phyloP scores from a whole-genome alignment of 306 rosid genomes.

The Vigna radiata region DNA sequence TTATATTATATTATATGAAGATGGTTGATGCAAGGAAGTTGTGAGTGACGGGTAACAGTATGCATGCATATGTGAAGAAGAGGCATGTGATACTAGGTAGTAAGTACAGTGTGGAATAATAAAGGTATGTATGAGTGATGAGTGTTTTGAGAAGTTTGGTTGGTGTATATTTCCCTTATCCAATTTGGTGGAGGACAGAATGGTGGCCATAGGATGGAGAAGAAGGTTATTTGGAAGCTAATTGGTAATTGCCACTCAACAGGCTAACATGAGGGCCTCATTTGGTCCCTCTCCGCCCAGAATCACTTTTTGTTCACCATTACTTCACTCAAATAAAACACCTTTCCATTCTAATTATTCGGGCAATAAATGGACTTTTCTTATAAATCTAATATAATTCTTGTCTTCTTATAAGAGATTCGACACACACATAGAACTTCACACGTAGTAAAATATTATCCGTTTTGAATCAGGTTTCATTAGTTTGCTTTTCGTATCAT shows the following conservation, averaged over 20 bases:
- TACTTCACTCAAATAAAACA: constrained; percentile 34
- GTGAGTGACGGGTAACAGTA: background rate
- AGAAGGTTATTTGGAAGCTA: constrained; percentile 18
- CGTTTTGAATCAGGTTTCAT: no score
- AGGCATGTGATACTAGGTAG: background rate
- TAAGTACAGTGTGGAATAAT: background rate
- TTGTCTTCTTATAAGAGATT: no score
- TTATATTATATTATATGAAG: background rate
- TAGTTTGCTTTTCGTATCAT: no score
- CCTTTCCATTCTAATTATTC: constrained; percentile 38
- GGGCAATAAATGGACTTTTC: constrained; percentile 28
- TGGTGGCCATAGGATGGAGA: constrained; percentile 3
- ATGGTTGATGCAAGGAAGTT: background rate
- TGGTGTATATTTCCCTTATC: constrained; percentile 10
- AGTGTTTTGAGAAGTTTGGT: constrained; percentile 8
- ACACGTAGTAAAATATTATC: no score
- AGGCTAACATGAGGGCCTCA: constrained; percentile 46
- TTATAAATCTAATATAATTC: constrained; percentile 30
- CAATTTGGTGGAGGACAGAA: constrained; percentile 40
- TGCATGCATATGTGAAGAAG: background rate
- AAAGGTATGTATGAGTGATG: constrained; percentile 28
- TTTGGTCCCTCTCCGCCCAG: constrained; percentile 36
- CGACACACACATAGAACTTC: no score
- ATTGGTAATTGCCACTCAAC: constrained; percentile 43
- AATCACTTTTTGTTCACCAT: constrained; percentile 38